These are phyloP conservation scores for Polytrichum formosum DNA, from an alignment of 225 moss, liverwort and hornwort species.

Conservation along the genomic window DNA sequence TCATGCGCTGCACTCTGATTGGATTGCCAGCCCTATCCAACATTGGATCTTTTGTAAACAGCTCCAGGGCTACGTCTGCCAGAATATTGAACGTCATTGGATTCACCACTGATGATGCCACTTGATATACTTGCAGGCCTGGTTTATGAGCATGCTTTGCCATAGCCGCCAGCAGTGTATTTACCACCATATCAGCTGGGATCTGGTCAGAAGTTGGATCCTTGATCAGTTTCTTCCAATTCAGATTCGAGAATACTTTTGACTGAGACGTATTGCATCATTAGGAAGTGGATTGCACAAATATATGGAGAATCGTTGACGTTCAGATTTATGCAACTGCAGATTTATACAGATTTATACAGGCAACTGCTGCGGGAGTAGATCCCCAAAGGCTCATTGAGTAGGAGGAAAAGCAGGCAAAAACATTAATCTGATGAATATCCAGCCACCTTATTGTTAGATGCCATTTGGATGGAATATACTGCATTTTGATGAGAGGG, in stretches of 20 bases:
- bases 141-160: constrained; percentile 28
- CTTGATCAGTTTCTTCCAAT: background rate
- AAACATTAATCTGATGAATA: too few relatives aligned
- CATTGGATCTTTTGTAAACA: constrained; percentile 67
- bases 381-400: too few relatives aligned
- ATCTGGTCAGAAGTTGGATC: constrained; percentile 17
- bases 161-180: constrained; percentile 31
- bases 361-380: too few relatives aligned
- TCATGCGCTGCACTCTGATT: constrained; percentile 14
- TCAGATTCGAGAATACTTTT: background rate
- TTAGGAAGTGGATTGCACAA: too few relatives aligned
- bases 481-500: too few relatives aligned
- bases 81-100: constrained; percentile 61
- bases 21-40: constrained; percentile 30
- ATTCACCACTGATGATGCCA: constrained; percentile 59
- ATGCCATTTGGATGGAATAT: too few relatives aligned
- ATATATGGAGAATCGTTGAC: too few relatives aligned
- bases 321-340: too few relatives aligned
- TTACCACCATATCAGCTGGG: constrained; percentile 40
- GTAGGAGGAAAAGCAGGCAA: too few relatives aligned
- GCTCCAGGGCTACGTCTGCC: constrained; percentile 51
- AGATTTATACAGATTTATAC: too few relatives aligned
- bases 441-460: too few relatives aligned
- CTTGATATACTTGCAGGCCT: constrained; percentile 28
- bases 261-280: too few relatives aligned